Conservation (phyloP, 2,329 filamentous ascomycete genomes). For the Verruconis gallopava region DNA sequence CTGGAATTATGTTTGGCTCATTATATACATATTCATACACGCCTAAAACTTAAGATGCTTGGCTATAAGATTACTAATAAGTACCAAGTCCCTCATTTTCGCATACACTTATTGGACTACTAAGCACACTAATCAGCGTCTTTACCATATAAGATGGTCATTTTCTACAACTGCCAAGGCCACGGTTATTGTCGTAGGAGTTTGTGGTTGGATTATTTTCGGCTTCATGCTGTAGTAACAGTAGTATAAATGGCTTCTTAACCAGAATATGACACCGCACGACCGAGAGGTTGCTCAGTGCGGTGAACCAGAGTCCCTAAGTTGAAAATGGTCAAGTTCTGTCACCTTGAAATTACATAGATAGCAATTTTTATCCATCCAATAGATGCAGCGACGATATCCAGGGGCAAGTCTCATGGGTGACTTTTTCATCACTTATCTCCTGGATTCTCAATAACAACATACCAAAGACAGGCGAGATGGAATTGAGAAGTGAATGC, state of each 20-base stretch:
- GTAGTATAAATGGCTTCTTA: conserved; percentile 5
- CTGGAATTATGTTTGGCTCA: conserved; percentile 6
- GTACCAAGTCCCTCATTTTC: conserved; percentile 1
- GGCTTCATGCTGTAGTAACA: neutral
- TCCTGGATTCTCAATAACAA: conserved; percentile 4
- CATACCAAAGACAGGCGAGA: conserved; percentile 1
- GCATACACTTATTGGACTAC: conserved; percentile 6
- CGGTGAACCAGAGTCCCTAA: conserved; percentile 9
- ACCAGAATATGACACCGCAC: conserved; percentile 9
- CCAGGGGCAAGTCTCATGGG: conserved; percentile 4
- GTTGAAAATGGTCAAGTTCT: conserved; percentile 7
- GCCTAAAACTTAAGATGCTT: neutral
- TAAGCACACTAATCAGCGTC: conserved; percentile 4
- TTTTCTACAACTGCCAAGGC: conserved; percentile 5
- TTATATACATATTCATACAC: conserved; percentile 4
- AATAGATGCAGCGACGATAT: conserved; percentile 3
- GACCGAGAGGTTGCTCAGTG: conserved; percentile 7
- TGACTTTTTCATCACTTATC: conserved; percentile 6
- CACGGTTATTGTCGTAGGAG: conserved; percentile 2
- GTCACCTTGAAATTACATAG: conserved; percentile 3
- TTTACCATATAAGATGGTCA: conserved; percentile 4
- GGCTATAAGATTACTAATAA: conserved; percentile 3
- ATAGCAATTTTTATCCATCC: conserved; percentile 5
- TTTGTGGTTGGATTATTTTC: conserved; percentile 5
- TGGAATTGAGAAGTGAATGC: conserved; percentile 4